Conservation (phyloP, 805 yeast genomes). For the Pichia heedii region DNA sequence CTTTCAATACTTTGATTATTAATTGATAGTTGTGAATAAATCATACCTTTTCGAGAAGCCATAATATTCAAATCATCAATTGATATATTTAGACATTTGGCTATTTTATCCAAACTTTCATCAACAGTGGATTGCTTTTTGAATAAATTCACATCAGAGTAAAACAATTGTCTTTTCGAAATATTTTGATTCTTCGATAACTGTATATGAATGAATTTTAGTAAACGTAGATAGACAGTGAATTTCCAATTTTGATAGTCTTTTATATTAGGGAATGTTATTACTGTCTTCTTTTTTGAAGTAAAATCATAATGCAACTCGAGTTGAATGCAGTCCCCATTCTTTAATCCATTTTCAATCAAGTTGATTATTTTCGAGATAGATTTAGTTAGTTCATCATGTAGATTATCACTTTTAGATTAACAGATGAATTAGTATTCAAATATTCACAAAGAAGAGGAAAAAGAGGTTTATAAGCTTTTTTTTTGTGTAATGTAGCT, state of each 20-base stretch:
- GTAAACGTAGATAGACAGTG: conserved; percentile 16
- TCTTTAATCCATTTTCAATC: conserved; percentile 21
- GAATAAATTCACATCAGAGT: conserved; percentile 47
- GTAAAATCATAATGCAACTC: conserved; percentile 8
- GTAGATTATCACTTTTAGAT: background rate
- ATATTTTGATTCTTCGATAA: conserved; percentile 14
- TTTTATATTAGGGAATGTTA: conserved; percentile 17
- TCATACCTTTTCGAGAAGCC: conserved; percentile 50
- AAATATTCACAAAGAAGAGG: no score
- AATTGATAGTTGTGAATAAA: conserved; percentile 27
- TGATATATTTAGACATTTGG: conserved; percentile 30
- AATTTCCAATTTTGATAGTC: conserved; percentile 13
- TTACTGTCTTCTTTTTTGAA: conserved; percentile 1
- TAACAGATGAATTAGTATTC: no score
- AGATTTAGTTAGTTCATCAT: conserved; percentile 8
- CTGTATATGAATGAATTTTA: conserved; percentile 15
- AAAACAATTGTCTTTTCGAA: conserved; percentile 50
- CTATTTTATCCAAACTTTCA: conserved; percentile 30
- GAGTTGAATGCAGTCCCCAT: conserved; percentile 18
- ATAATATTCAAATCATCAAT: conserved; percentile 34
- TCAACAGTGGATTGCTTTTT: conserved; percentile 35
- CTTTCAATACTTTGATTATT: background rate
- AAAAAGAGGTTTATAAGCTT: no score
- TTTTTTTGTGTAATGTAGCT: no score
- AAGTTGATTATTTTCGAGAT: conserved; percentile 12